phyloP scores from a whole-genome alignment of 164 flowering plant genomes.

The Kalanchoe fedtschenkoi region DNA sequence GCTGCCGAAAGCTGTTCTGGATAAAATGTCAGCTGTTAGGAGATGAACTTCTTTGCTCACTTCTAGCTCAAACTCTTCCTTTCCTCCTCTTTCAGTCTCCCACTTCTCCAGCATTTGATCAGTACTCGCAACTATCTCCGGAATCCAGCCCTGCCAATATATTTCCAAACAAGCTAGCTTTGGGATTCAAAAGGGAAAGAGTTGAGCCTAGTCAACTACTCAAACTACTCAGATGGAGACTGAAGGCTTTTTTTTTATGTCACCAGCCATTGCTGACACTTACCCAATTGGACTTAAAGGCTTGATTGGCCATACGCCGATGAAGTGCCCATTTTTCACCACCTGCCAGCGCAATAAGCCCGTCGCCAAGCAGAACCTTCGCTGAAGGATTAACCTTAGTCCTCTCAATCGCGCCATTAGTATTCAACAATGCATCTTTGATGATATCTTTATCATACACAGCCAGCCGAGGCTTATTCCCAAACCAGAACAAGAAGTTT shows the following conservation, averaged over 20 bases:
- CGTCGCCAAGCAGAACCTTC: constrained; percentile 35
- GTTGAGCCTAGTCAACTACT: too few species aligned
- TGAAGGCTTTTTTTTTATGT: too few species aligned
- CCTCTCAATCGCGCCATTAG: constrained; percentile 22
- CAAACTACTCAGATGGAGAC: too few species aligned
- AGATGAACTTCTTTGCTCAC: constrained; percentile 43
- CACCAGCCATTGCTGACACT: background rate
- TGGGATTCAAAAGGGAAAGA: background rate
- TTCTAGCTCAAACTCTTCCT: constrained; percentile 19
- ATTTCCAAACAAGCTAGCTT: background rate
- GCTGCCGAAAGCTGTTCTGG: constrained; percentile 79
- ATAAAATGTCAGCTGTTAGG: constrained; percentile 53
- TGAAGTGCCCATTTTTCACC: constrained; percentile 62
- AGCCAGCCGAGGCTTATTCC: constrained; percentile 41
- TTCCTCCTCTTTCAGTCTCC: constrained; percentile 10
- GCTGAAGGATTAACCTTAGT: constrained; percentile 31
- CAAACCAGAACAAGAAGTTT: constrained; percentile 61
- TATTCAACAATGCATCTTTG: constrained; percentile 38
- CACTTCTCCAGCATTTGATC: constrained; percentile 9
- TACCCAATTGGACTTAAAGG: constrained; percentile 3
- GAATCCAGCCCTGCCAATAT: constrained; percentile 10
- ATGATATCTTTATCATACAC: constrained; percentile 48
- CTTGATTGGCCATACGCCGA: constrained; percentile 35
- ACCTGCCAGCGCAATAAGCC: constrained; percentile 43
- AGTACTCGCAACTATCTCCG: constrained; percentile 11